Evolutionary conservation across 2,329 filamentous ascomycete genomes (phyloP).

Genomic region (Pseudocercospora eumusae): DNA sequence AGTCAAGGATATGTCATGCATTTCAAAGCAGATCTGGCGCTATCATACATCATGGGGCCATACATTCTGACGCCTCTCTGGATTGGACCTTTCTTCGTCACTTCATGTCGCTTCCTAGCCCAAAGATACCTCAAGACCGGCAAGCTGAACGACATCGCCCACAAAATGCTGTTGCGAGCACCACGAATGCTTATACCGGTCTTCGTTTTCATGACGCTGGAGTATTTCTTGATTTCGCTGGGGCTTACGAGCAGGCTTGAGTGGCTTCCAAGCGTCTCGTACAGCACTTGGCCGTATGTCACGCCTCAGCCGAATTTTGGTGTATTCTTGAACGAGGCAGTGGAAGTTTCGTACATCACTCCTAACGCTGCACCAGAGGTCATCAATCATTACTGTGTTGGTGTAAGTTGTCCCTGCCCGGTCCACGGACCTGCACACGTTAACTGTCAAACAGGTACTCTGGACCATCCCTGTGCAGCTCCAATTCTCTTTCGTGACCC

Average conservation of each 20-base stretch:
- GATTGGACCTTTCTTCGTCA: slow-evolving; percentile 54
- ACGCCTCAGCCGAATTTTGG: slow-evolving; percentile 45
- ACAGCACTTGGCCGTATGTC: slow-evolving; percentile 53
- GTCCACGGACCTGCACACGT: neutral
- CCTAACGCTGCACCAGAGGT: slow-evolving; percentile 53
- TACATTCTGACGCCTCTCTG: slow-evolving; percentile 52
- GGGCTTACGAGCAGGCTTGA: slow-evolving; percentile 48
- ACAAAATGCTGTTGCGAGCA: slow-evolving; percentile 48
- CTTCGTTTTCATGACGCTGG: slow-evolving; percentile 46
- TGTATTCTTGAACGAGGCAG: slow-evolving; percentile 47
- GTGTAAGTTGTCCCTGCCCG: slow-evolving; percentile 36
- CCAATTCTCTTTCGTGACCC: slow-evolving; percentile 50
- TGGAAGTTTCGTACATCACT: slow-evolving; percentile 51
- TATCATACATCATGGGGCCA: slow-evolving; percentile 46
- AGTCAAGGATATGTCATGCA: slow-evolving; percentile 42
- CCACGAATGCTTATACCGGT: slow-evolving; percentile 53
- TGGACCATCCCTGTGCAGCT: slow-evolving; percentile 55
- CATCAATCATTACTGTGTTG: slow-evolving; percentile 53
- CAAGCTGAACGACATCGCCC: slow-evolving; percentile 47
- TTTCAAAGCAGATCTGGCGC: slow-evolving; percentile 45
- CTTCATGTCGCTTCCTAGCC: slow-evolving; percentile 50
- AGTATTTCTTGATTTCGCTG: slow-evolving; percentile 52
- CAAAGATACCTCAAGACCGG: slow-evolving; percentile 47
- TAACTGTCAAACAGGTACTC: slow-evolving; percentile 29
- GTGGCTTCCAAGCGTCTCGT: slow-evolving; percentile 51